Percentiles rank a stretch among this genome's conserved stretches.
Conservation (phyloP, 2,329 filamentous ascomycete genomes). For the Coleophoma crateriformis region DNA sequence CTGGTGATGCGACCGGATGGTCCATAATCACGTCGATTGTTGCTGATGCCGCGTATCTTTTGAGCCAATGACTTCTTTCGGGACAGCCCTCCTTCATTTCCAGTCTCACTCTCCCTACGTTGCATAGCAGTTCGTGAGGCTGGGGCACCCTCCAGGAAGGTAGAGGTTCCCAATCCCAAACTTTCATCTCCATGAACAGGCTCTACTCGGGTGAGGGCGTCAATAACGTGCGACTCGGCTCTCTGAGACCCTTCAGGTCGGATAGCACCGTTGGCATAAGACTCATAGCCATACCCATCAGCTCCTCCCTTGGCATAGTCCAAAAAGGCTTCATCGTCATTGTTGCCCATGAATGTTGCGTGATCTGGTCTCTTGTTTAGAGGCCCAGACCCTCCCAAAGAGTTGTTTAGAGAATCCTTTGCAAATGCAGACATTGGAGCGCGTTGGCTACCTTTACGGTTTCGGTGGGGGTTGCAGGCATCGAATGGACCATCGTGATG, state of each 20-base stretch:
- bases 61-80: conserved; percentile 95
- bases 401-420: conserved; percentile 87
- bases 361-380: conserved; percentile 78
- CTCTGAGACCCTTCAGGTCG: conserved; percentile 21
- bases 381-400: conserved; percentile 80
- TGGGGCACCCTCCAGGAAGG: conserved; percentile 90
- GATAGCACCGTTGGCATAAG: conserved; percentile 35
- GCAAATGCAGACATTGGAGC: conserved; percentile 97
- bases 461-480: conserved; percentile 90
- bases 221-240: conserved; percentile 46
- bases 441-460: conserved; percentile 73
- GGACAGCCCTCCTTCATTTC: conserved; percentile 59
- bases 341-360: conserved; percentile 76
- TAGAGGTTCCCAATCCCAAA: conserved; percentile 84
- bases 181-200: conserved; percentile 80
- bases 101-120: conserved; percentile 65
- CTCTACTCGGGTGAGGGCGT: conserved; percentile 61
- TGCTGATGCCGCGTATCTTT: conserved; percentile 79
- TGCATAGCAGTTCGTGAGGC: conserved; percentile 76
- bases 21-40: conserved; percentile 54
- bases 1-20: conserved; percentile 54
- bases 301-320: conserved; percentile 55
- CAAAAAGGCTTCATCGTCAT: conserved; percentile 76
- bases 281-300: conserved; percentile 34
- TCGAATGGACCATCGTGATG: conserved; percentile 98